Evolutionary conservation across 352 stramenopile species (phyloP).

Genomic region (Phytophthora meadii): DNA sequence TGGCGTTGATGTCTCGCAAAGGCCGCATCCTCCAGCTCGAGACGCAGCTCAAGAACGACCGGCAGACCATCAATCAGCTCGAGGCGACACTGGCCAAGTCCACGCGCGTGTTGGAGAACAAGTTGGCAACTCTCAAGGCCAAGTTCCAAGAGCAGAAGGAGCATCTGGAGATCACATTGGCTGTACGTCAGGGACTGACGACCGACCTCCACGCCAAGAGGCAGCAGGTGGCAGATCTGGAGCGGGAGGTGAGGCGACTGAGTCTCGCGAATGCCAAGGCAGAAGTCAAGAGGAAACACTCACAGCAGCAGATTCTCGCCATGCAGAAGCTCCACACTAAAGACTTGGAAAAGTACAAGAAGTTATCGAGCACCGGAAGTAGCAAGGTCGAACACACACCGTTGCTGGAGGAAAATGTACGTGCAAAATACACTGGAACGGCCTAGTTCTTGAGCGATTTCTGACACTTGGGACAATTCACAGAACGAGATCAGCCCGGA

Average conservation of each 20-base stretch:
- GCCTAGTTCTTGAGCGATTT: too few species aligned
- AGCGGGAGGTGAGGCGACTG: conserved; percentile 31
- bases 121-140: conserved; percentile 31
- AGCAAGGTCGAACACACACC: conserved; percentile 1
- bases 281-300: conserved; percentile 45
- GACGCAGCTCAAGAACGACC: conserved; percentile 60
- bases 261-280: conserved; percentile 23
- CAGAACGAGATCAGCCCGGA: conserved; percentile 26
- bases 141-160: conserved; percentile 66
- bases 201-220: conserved; percentile 63
- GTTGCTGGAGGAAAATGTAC: conserved; percentile 25
- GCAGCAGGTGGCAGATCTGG: conserved; percentile 49
- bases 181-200: conserved; percentile 60
- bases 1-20: conserved; percentile 55
- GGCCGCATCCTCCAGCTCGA: conserved; percentile 64
- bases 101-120: conserved; percentile 45
- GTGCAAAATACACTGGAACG: background rate
- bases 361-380: background rate
- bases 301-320: conserved; percentile 58
- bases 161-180: conserved; percentile 66
- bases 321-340: conserved; percentile 60
- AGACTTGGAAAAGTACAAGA: conserved; percentile 45
- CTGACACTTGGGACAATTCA: background rate
- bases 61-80: conserved; percentile 53
- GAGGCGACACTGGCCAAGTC: conserved; percentile 47